Base-by-base conservation (phyloP, 2,329 filamentous ascomycete species). In the Hymenoscyphus occultus region DNA sequence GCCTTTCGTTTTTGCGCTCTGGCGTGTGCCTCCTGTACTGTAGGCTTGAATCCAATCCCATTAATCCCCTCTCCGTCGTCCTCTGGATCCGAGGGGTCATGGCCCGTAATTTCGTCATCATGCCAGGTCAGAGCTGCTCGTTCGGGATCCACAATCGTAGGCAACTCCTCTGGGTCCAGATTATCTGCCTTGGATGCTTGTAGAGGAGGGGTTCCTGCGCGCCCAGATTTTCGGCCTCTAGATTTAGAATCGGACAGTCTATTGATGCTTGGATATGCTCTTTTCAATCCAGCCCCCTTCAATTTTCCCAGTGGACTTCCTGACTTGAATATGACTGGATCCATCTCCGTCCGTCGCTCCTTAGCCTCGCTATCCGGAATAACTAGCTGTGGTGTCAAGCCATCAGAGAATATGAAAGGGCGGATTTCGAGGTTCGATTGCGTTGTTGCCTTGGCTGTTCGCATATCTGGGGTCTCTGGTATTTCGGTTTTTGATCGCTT, bases 31-130 rank as follows among this genome's bases (percentile, higher is more conserved):
- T 88, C 79, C 22, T 85, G 85, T 5, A 86, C 80, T 0, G 86
- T 88, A 1, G 87, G 86, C 70, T 82, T 85, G 77, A 89, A 90
- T 0, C 87, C 87, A 66, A 90, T 85, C 5, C 87, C 87, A 73
- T 90, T 89, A 71, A 90, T 85, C 28, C 87, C 87, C 3, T 83
- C 84, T 60, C 87, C 87, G 71, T 90, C 87, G 71, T 90, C 87
- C 68, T 90, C 86, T 67, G 84, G 81, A 72, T 89, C 87, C 51
- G 86, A 79, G 0, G 86, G 84, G 69, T 88, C 84, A 74, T 89
- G 87, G 35, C 88, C 80, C 1, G 87, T 89, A 66, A 90, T 89
- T 72, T 89, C 87, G 69, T 89, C 83, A 68, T 88, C 85, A 71
- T 86, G 86, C 87, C 87, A 90, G 1, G 87, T 89, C 61, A 89